Evolutionary conservation across 148 eudicot species (phyloP).

Genomic region (Cornus suecica): DNA sequence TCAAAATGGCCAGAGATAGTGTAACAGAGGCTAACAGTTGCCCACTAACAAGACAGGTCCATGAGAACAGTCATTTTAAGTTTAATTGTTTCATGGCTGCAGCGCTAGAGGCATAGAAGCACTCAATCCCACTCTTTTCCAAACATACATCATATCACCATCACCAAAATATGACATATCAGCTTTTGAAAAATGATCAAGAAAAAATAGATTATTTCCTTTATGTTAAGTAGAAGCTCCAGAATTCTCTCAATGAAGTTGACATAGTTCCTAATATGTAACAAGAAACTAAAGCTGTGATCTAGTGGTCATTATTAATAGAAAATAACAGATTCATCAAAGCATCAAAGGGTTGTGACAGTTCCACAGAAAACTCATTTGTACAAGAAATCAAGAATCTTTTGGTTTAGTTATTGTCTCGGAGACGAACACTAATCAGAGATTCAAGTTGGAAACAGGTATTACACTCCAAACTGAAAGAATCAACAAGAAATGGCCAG

Average conservation of each 20-base stretch:
- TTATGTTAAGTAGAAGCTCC: not conserved
- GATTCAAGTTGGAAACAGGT: not conserved
- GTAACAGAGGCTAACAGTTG: not conserved
- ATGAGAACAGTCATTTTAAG: not conserved
- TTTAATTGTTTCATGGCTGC: not conserved
- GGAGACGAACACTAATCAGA: not conserved
- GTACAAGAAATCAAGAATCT: too few species aligned
- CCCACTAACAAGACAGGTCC: not conserved
- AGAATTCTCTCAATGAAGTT: not conserved
- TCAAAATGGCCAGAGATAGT: not conserved
- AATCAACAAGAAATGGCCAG: not conserved
- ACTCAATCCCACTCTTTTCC: not conserved
- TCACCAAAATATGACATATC: not conserved
- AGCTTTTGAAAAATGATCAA: not conserved
- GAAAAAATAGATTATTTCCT: not conserved
- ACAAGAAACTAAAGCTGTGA: not conserved
- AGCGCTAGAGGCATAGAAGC: not conserved
- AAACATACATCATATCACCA: not conserved
- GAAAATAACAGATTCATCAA: not conserved
- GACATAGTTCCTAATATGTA: not conserved
- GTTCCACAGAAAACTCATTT: not conserved
- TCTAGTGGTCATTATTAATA: not conserved
- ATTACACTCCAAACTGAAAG: slow-evolving; percentile 4
- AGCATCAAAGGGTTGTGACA: not conserved
- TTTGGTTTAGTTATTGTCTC: not conserved